Evolutionary conservation across 73 alveolate species (phyloP).

Genomic region (Uronychia binucleata): DNA sequence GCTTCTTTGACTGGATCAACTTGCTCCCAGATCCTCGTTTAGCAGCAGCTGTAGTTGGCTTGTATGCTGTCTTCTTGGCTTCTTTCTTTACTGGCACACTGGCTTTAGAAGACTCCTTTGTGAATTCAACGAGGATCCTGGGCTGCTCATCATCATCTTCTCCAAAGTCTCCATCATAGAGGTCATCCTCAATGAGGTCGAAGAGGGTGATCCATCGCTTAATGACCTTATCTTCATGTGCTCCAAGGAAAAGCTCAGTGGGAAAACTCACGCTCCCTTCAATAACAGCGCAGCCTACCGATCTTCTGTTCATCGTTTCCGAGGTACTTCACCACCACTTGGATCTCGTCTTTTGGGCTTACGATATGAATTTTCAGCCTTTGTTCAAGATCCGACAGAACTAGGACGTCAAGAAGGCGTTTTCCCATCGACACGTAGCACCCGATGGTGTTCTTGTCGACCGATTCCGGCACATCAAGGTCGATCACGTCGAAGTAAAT

Average conservation of each 20-base stretch:
- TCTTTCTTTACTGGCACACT: background rate
- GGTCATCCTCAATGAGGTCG: slow-evolving; percentile 62
- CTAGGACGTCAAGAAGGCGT: slow-evolving; percentile 64
- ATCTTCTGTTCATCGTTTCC: slow-evolving; percentile 55
- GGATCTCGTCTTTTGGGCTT: slow-evolving; percentile 20
- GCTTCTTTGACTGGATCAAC: background rate
- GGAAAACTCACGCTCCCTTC: slow-evolving; percentile 18
- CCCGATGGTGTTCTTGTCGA: slow-evolving; percentile 56
- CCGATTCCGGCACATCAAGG: slow-evolving; percentile 3
- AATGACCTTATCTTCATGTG: background rate
- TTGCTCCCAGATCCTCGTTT: background rate
- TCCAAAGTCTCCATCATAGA: slow-evolving; percentile 70
- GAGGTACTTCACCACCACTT: slow-evolving; percentile 40
- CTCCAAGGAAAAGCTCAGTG: slow-evolving; percentile 4
- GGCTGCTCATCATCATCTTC: slow-evolving; percentile 68
- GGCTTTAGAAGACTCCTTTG: background rate
- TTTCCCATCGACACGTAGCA: slow-evolving; percentile 41
- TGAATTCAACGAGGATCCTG: slow-evolving; percentile 39
- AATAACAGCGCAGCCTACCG: slow-evolving; percentile 18
- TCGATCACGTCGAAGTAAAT: slow-evolving; percentile 17
- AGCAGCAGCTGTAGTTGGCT: slow-evolving; percentile 6
- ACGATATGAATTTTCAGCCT: slow-evolving; percentile 21
- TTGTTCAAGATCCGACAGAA: slow-evolving; percentile 35
- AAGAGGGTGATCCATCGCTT: slow-evolving; percentile 58
- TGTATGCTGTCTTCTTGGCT: background rate